Base-by-base conservation (phyloP, 345 rosid genomes). In the Citrus maxima region DNA sequence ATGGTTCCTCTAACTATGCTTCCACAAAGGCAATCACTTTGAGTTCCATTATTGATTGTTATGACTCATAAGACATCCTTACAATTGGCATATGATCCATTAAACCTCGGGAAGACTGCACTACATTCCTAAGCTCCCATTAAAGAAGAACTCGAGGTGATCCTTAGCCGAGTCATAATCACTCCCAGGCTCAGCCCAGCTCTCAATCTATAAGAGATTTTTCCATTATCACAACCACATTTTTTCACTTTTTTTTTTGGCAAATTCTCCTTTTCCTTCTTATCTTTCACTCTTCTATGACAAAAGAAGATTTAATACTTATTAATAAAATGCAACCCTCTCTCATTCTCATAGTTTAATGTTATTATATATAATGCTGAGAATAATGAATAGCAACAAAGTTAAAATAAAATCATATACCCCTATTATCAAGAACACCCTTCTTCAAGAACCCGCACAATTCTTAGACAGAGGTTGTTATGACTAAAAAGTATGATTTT, bases 271-370 rank as follows among this genome's bases (percentile, higher is more conserved):
- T 75, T 75, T 27, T 75, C 95, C 82, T 91, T 97, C 87, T 90
- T 93, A 81, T 97, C 98, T 85, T 94, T 97, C 78, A 97, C 81
- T 80, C 98, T 83, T 88, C 98, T 86, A 85, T 97, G 99, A 72
- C 99, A 94, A 84, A 97, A 1, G 42, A 38, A 38, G 10, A 38
- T 38, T 38, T 9, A 8, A 7, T 38, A 38, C 2, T 38, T 9
- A 38, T 38, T 38, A 38, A 8, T 1, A 38, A 8, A 38, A 38
- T 9, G 42, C 42, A 38, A 38, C 42, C 8, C 42, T 38, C 42
- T 38, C 42, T 38, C 10, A 38, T 38, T 38, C 42, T 38, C 42
- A 38, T 38, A 38, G 42, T 38, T 38, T 38, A 38, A 38, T 38
- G 42, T 38, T 38, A 38, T 38, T 38, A 38, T 38, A 38, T 38